Evolutionary conservation across 2,329 filamentous ascomycete genomes (phyloP).

Genomic region (Didymella pinodella): DNA sequence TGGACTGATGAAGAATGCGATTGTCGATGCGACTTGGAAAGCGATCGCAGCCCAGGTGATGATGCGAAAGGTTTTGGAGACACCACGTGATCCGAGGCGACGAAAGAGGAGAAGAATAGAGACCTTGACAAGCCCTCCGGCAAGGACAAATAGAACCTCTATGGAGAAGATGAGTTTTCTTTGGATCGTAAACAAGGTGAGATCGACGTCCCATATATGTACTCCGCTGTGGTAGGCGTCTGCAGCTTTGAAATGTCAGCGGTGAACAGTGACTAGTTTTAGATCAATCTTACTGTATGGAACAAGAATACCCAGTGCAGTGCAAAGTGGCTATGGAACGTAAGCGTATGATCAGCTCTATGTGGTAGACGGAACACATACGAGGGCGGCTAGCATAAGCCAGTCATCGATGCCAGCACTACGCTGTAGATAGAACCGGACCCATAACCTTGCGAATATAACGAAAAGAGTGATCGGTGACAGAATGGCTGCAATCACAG

Average conservation of each 20-base stretch:
- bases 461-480: slow-evolving; percentile 29
- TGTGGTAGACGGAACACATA: background rate
- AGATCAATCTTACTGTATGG: background rate
- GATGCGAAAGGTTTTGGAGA: slow-evolving; percentile 24
- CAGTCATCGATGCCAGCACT: slow-evolving; percentile 36
- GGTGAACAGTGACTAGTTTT: background rate
- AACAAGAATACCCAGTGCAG: background rate
- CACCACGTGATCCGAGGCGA: slow-evolving; percentile 24
- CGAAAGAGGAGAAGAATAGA: slow-evolving; percentile 38
- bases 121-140: slow-evolving; percentile 31
- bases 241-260: background rate
- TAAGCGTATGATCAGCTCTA: background rate
- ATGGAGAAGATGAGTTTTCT: slow-evolving; percentile 23
- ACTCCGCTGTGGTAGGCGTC: background rate
- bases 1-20: slow-evolving; percentile 25
- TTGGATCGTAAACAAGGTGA: background rate
- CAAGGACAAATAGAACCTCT: slow-evolving; percentile 27
- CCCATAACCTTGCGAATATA: slow-evolving; percentile 31
- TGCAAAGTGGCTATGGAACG: background rate
- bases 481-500: slow-evolving; percentile 22
- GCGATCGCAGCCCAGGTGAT: slow-evolving; percentile 27
- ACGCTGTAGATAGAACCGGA: slow-evolving; percentile 29
- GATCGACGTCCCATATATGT: slow-evolving; percentile 32
- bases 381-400: slow-evolving; percentile 34
- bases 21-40: slow-evolving; percentile 20